Percentiles rank a stretch among this genome's conserved stretches.
These are phyloP conservation scores for Volvariella surrecta DNA, from an alignment of 1,284 basidiomycete species.

Conservation along the genomic window DNA sequence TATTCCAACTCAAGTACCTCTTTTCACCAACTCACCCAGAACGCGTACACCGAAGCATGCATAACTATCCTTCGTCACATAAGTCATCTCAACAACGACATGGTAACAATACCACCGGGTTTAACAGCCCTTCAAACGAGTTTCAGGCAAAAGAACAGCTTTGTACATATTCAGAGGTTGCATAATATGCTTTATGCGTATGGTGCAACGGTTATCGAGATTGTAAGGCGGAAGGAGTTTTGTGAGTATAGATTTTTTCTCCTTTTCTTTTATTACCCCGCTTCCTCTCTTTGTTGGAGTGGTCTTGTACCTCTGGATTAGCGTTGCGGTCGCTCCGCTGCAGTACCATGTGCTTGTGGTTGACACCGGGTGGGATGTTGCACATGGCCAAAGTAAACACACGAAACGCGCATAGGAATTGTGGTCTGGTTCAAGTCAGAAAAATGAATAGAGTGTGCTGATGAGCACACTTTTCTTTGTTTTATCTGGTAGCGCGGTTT, in stretches of 20 bases:
- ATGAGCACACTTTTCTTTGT: not conserved
- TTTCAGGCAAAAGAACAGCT: constrained; percentile 72
- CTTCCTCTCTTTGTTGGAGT: no score
- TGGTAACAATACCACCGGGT: constrained; percentile 59
- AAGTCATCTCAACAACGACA: constrained; percentile 65
- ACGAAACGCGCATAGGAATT: no score
- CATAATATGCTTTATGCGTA: constrained; percentile 92
- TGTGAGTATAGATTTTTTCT: constrained; percentile 33
- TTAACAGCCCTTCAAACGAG: constrained; percentile 60
- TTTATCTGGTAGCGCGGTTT: constrained; percentile 45
- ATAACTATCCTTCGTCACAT: constrained; percentile 63
- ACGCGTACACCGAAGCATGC: constrained; percentile 67
- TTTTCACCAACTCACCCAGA: constrained; percentile 37
- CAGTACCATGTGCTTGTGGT: no score
- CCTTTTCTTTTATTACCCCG: not conserved
- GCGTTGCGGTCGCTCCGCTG: no score
- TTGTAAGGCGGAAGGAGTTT: constrained; percentile 86
- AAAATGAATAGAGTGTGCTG: no score
- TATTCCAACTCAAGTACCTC: not conserved
- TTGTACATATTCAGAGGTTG: constrained; percentile 83
- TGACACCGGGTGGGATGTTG: no score
- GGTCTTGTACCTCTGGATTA: no score
- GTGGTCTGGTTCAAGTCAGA: no score
- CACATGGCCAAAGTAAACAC: no score
- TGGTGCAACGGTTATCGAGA: constrained; percentile 86